Evolutionary conservation across 129 eudicot genomes (phyloP).

Genomic region (Oenanthe sinensis): DNA sequence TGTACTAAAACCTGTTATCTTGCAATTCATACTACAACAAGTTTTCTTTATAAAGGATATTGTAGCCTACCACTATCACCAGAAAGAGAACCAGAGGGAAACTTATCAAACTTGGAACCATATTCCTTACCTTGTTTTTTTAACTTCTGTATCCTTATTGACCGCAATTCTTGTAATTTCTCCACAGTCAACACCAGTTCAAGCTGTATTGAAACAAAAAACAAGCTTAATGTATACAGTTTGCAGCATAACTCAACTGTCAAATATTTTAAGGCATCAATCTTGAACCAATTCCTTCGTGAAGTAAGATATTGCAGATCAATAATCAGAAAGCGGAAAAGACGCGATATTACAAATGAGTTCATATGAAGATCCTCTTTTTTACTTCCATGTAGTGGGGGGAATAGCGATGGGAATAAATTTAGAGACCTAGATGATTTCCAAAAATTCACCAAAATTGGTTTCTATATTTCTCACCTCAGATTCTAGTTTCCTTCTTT

Average conservation of each 20-base stretch:
- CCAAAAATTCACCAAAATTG: not conserved
- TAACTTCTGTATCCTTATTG: conserved; percentile 83
- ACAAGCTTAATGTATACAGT: not conserved
- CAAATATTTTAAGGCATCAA: not conserved
- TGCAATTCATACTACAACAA: not conserved
- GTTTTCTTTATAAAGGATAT: not conserved
- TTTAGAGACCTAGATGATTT: not conserved
- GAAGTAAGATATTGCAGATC: not conserved
- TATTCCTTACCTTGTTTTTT: conserved; percentile 73
- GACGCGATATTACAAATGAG: not conserved
- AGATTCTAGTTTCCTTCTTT: conserved; percentile 60
- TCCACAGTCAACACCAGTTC: conserved; percentile 87
- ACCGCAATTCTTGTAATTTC: conserved; percentile 89
- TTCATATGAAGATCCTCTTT: not conserved
- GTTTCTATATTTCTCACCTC: conserved; percentile 48
- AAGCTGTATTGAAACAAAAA: conserved; percentile 42
- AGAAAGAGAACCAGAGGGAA: not conserved
- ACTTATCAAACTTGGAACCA: not conserved
- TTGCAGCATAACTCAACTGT: not conserved
- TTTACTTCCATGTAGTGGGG: not conserved
- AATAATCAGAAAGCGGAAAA: not conserved
- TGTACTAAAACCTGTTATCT: not conserved
- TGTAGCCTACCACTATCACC: not conserved
- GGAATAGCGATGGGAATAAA: not conserved
- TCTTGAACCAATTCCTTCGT: not conserved